Percentiles rank a stretch among this genome's conserved stretches.
Evolutionary conservation across 495 filamentous ascomycete species (phyloP).

Genomic region (Xylaria scruposa): DNA sequence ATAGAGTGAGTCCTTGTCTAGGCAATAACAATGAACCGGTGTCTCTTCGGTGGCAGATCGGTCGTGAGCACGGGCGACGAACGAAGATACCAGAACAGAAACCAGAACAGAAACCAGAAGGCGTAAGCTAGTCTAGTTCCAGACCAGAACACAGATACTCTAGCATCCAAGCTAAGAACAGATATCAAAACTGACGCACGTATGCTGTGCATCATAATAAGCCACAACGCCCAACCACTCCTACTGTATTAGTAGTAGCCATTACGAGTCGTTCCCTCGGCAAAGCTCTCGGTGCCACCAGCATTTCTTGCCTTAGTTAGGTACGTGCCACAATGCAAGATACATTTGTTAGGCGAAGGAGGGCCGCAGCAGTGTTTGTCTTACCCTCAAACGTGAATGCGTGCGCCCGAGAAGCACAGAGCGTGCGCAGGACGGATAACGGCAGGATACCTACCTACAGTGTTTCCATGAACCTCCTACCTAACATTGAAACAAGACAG

Average conservation of each 20-base stretch:
- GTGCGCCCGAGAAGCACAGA: not conserved
- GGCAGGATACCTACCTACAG: not conserved
- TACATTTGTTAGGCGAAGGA: conserved; percentile 22
- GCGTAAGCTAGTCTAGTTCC: not conserved
- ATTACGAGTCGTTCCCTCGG: not conserved
- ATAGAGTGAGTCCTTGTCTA: not conserved
- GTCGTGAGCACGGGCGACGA: not conserved
- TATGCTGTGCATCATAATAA: conserved; percentile 10
- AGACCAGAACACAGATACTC: not conserved
- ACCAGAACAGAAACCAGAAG: not conserved
- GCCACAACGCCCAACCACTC: not conserved
- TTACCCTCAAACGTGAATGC: conserved; percentile 26
- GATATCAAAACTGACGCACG: not conserved
- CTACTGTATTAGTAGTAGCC: too few relatives aligned
- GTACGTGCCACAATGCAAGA: conserved; percentile 19
- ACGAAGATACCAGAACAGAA: not conserved
- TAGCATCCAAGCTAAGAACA: not conserved
- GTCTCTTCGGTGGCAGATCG: not conserved
- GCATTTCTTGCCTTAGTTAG: not conserved
- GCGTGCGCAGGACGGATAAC: not conserved
- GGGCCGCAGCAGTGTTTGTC: conserved; percentile 11
- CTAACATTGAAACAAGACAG: not conserved
- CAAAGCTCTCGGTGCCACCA: conserved; percentile 1
- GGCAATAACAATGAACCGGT: not conserved
- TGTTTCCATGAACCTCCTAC: conserved; percentile 1